Base-by-base conservation (phyloP, 2,329 filamentous ascomycete species). In the Pyricularia sp. region DNA sequence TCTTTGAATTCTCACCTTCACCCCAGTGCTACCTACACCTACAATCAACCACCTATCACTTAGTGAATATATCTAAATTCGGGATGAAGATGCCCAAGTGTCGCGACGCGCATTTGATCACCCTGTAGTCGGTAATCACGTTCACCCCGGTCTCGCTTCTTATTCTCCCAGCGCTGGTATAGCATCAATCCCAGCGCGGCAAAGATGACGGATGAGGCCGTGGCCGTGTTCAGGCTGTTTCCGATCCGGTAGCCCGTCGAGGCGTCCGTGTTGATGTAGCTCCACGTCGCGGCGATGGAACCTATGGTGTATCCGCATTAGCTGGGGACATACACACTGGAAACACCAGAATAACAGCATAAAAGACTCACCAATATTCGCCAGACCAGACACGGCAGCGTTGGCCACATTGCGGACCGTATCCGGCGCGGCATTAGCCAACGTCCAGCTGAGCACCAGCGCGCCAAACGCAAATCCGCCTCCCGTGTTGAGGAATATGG, bases 401-500 rank as follows among this genome's bases (percentile, higher is more conserved):
- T 73, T 75, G 11, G 74, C 73, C 0, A 75, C 74, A 66, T 75
- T 75, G 6, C 73, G 71, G 5, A 75, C 71, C 2, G 73, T 75
- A 36, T 75, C 73, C 5, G 74, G 74, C 11, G 74, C 74, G 17
- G 74, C 72, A 42, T 75, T 75, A 5, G 73, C 73, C 28, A 75
- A 68, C 6, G 73, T 75, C 74, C 73, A 75, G n/a, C 73, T 70
- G 14, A 74, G 69, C 26, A 75, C 70, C 64, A 75, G 69, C 2
- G 69, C 69, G 4, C 74, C 74, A 50, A 73, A 75, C 50, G 72
- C 72, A 42, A 71, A 75, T 0, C 73, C 73, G 4, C 74, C 74
- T 10, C 73, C 73, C 6, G 73, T 75, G 64, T 75, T 75, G 65
- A 75, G 69, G 66, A 75, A 75, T n/a, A 75, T 74, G 11, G 74